Evolutionary conservation across 352 stramenopile genomes (phyloP), one percentile per base, ranked within the genome.

Genomic region (Lagenidium sp.): DNA sequence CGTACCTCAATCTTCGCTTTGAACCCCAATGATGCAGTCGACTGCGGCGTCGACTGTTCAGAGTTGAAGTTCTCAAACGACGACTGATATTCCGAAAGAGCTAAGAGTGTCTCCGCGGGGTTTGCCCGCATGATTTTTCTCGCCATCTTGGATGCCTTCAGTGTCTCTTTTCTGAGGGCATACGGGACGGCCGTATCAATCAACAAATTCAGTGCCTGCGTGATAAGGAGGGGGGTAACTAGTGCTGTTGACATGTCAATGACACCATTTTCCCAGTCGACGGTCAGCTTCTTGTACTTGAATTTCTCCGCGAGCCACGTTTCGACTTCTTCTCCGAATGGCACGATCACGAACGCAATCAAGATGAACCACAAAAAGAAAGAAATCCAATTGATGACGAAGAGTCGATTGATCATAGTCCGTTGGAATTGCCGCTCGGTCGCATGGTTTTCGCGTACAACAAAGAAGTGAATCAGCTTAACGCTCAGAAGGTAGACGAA

Each of bases 341-440:
- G 82, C 1, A 92, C 78, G 44, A 91, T 90, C 38, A 91, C 69
- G 45, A 93, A 93, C 7, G 82, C 77, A 26, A 94, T 90, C 31
- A 92, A 50, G 42, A 94, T 89, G 41, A 92, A 94, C 82, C 80
- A 94, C 29, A 90, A 54, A 45, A 94, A 94, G 46, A 93, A 93
- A 15, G 80, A 91, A 37, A 93, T 88, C 82, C 82, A 94, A 50
- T 91, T 92, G 55, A 94, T 92, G 18, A 72, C 65, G 42, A 94
- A 94, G 11, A 93, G 47, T 0, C 80, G 80, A 51, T 85, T 90
- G 57, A 90, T 68, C 77, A 89, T 89, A 41, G 80, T 87, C 13
- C 74, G 63, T 28, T 93, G 75, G 39, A 89, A 86, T 32, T 93
- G 77, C 4, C 71, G 71, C 19, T 90, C 77, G 6, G 75, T 90